A percentile compares a stretch with the other conserved stretches of the same genome.
Conservation (phyloP, 2,329 filamentous ascomycete genomes). For the Epichloe gansuensis region DNA sequence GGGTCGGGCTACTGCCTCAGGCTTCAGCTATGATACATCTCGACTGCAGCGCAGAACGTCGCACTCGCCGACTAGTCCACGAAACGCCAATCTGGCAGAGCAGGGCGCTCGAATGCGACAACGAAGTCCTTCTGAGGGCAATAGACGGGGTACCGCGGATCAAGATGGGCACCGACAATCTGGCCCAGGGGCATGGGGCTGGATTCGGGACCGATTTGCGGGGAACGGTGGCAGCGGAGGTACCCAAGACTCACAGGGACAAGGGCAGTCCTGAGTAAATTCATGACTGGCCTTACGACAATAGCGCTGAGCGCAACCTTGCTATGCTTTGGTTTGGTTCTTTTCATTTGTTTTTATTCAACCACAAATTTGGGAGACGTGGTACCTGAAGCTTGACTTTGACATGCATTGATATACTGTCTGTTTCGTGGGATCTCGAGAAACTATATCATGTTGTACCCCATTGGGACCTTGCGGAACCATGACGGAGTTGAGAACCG, state of each 20-base stretch:
- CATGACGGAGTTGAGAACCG: neutral
- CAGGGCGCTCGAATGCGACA: conserved; percentile 23
- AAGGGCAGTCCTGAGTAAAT: conserved; percentile 15
- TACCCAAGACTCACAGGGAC: conserved; percentile 17
- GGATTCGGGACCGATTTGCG: conserved; percentile 31
- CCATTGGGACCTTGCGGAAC: neutral
- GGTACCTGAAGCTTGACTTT: neutral
- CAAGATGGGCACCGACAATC: conserved; percentile 21
- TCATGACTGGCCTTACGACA: neutral
- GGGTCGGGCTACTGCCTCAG: conserved; percentile 15
- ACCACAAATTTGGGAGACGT: neutral
- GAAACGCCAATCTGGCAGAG: conserved; percentile 16
- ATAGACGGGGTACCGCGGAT: conserved; percentile 16
- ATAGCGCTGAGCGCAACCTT: neutral
- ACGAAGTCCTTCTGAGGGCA: conserved; percentile 27
- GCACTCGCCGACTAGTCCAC: conserved; percentile 25
- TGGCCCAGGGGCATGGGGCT: conserved; percentile 27
- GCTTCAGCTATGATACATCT: conserved; percentile 21
- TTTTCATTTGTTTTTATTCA: neutral
- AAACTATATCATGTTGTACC: neutral
- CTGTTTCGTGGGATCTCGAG: neutral
- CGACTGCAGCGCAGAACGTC: conserved; percentile 25
- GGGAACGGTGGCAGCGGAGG: conserved; percentile 17
- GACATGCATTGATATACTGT: neutral
- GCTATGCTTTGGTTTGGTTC: neutral